Evolutionary conservation across 2,329 filamentous ascomycete species (phyloP).

Genomic region (Chaetomium sp.): DNA sequence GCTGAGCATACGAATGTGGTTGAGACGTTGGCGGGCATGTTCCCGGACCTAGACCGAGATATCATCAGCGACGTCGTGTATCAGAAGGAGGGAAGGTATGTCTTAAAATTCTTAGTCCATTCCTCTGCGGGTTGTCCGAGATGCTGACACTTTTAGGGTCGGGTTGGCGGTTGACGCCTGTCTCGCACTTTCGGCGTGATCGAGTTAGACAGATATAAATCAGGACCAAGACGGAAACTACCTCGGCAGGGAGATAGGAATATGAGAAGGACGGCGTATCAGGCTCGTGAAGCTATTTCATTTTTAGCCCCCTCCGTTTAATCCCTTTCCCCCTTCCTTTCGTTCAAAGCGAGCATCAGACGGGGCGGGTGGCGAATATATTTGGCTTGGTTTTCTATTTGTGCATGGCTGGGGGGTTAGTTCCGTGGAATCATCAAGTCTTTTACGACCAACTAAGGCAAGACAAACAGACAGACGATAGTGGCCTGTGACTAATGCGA

Average conservation of each 20-base stretch:
- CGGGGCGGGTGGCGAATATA: constrained; percentile 7
- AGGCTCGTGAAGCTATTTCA: not conserved
- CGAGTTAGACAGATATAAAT: not conserved
- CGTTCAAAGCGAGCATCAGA: constrained; percentile 10
- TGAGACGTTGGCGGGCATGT: constrained; percentile 93
- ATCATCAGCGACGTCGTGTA: constrained; percentile 95
- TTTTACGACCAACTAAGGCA: not conserved
- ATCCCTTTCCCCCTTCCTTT: not conserved
- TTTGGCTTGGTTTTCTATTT: constrained; percentile 13
- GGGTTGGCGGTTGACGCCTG: constrained; percentile 82
- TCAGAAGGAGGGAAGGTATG: constrained; percentile 87
- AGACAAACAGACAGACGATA: too few species aligned
- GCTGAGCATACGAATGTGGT: constrained; percentile 87
- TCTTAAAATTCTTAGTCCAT: constrained; percentile 29
- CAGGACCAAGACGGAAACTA: too few species aligned
- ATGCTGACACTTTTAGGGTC: constrained; percentile 47
- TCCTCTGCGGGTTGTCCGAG: not conserved
- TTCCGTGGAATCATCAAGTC: not conserved
- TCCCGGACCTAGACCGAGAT: constrained; percentile 87
- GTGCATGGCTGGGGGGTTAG: constrained; percentile 6
- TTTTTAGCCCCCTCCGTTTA: not conserved
- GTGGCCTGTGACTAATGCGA: too few species aligned
- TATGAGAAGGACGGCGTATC: too few species aligned
- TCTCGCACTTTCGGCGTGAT: constrained; percentile 55
- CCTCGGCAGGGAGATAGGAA: too few species aligned